Percentiles rank a stretch among this genome's conserved stretches.
phyloP scores from a whole-genome alignment of 2,329 filamentous ascomycete species.

The Trichoderma citrinoviride region DNA sequence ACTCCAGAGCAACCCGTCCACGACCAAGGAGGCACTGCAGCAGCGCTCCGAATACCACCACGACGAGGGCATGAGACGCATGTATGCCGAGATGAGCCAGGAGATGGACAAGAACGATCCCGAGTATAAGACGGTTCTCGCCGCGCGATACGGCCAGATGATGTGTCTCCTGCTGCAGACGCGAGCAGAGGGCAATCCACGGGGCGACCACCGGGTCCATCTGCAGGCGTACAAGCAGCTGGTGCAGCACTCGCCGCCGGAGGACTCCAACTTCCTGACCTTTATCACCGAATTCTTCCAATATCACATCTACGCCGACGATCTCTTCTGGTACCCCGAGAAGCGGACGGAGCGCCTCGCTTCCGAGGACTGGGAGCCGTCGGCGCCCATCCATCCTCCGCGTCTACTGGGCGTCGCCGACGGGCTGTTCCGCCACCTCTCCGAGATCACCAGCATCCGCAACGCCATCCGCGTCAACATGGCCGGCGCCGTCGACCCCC shows the following conservation, averaged over 20 bases:
- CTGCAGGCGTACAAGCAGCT: constrained; percentile 72
- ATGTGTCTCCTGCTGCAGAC: constrained; percentile 60
- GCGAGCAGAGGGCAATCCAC: constrained; percentile 53
- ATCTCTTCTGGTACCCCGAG: constrained; percentile 53
- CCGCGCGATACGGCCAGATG: constrained; percentile 61
- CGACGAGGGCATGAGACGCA: constrained; percentile 51
- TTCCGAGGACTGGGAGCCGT: constrained; percentile 45
- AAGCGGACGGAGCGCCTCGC: constrained; percentile 38
- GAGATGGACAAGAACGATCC: constrained; percentile 43
- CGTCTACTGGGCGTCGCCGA: constrained; percentile 79
- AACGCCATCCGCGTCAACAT: constrained; percentile 71
- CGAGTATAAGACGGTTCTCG: constrained; percentile 47
- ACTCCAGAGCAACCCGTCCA: constrained; percentile 48
- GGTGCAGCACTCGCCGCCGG: constrained; percentile 59
- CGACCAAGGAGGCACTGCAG: constrained; percentile 46
- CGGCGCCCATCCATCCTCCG: constrained; percentile 44
- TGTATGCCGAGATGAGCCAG: constrained; percentile 47
- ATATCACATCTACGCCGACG: constrained; percentile 71
- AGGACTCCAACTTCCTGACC: constrained; percentile 62
- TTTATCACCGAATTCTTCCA: constrained; percentile 78
- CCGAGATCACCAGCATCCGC: constrained; percentile 73
- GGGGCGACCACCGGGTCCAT: constrained; percentile 75
- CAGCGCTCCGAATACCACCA: constrained; percentile 56
- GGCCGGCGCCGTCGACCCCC: constrained; percentile 57
- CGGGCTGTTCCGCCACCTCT: constrained; percentile 74